phyloP scores from a whole-genome alignment of 495 filamentous ascomycete species.

The Penicillium manginii region DNA sequence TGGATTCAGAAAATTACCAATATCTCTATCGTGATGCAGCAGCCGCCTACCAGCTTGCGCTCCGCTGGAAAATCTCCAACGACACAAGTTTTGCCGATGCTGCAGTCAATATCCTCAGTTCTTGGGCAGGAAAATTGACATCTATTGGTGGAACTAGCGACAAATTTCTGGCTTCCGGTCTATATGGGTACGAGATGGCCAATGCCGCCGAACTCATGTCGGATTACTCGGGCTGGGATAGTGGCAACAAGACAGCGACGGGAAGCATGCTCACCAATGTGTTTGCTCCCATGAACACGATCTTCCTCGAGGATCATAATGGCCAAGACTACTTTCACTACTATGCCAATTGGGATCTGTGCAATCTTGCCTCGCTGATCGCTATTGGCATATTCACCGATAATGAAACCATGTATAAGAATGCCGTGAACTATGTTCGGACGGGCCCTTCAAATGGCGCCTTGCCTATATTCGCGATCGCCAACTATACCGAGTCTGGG shows the following conservation, averaged over 20 bases:
- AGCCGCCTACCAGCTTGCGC: constrained; percentile 40
- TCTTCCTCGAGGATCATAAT: constrained; percentile 39
- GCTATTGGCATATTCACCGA: constrained; percentile 38
- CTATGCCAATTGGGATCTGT: constrained; percentile 53
- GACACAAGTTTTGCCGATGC: constrained; percentile 39
- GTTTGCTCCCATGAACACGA: constrained; percentile 37
- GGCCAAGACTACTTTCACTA: constrained; percentile 37
- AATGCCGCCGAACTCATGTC: constrained; percentile 50
- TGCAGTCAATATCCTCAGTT: constrained; percentile 39
- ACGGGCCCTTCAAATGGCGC: constrained; percentile 41
- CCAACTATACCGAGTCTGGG: constrained; percentile 14
- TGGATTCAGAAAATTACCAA: constrained; percentile 40
- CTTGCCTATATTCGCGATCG: constrained; percentile 17
- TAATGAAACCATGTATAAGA: constrained; percentile 33
- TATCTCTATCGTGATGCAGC: constrained; percentile 43
- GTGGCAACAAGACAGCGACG: constrained; percentile 20
- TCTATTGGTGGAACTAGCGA: constrained; percentile 39
- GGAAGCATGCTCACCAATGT: constrained; percentile 28
- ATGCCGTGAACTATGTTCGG: constrained; percentile 41
- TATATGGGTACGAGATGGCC: constrained; percentile 52
- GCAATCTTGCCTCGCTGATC: constrained; percentile 43
- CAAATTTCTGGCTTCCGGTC: constrained; percentile 43
- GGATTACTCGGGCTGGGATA: constrained; percentile 37
- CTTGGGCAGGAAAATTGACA: constrained; percentile 42
- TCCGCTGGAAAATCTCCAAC: constrained; percentile 44